phyloP scores from a whole-genome alignment of 192 early-diverging fungal genomes.

The Coemansia sp. region DNA sequence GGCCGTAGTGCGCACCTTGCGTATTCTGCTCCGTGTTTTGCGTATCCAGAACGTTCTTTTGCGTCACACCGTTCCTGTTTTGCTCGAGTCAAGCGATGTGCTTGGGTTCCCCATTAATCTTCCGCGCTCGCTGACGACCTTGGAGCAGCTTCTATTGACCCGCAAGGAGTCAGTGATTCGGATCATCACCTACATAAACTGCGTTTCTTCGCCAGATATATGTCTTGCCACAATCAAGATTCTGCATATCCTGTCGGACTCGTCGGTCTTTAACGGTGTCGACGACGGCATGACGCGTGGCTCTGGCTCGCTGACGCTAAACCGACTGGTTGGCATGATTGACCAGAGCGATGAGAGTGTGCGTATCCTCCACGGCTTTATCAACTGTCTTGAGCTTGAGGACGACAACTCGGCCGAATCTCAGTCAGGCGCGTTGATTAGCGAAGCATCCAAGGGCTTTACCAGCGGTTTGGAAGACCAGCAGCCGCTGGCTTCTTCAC shows the following conservation, averaged over 20 bases:
- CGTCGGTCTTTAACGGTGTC: conserved; percentile 63
- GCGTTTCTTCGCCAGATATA: conserved; percentile 68
- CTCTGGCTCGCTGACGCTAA: conserved; percentile 58
- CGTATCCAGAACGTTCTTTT: conserved; percentile 76
- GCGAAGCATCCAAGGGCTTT: conserved; percentile 34
- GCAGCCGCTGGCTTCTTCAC: conserved; percentile 36
- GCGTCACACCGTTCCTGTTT: conserved; percentile 60
- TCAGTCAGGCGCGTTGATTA: conserved; percentile 43
- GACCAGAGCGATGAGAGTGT: conserved; percentile 62
- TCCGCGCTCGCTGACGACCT: conserved; percentile 60
- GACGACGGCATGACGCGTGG: conserved; percentile 47
- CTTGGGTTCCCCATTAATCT: conserved; percentile 54
- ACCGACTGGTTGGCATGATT: conserved; percentile 73
- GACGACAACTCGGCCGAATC: conserved; percentile 48
- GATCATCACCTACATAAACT: conserved; percentile 72
- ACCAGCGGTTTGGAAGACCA: conserved; percentile 49
- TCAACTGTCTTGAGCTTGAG: conserved; percentile 71
- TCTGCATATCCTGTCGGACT: conserved; percentile 70
- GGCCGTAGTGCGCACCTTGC: conserved; percentile 50
- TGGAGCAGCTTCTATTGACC: conserved; percentile 80
- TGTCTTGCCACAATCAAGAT: conserved; percentile 72
- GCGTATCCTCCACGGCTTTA: conserved; percentile 75
- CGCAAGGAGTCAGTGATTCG: conserved; percentile 66
- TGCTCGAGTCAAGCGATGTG: conserved; percentile 52
- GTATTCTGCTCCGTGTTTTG: conserved; percentile 67